Conservation (phyloP, 805 yeast genomes). For the Kluyveromyces starmeri region DNA sequence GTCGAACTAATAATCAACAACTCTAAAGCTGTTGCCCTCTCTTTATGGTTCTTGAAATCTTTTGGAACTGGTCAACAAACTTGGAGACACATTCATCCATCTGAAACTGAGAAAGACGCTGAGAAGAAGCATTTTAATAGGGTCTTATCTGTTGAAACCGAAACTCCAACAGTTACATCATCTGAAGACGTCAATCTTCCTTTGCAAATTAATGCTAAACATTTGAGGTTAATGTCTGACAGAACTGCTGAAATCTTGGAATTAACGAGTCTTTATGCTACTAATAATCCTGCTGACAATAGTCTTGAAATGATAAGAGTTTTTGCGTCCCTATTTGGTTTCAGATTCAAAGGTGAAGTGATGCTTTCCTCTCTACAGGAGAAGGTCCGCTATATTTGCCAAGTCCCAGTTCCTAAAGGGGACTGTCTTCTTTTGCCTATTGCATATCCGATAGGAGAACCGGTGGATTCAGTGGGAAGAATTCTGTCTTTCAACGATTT, state of each 20-base stretch:
- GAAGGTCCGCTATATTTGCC: conserved; percentile 19
- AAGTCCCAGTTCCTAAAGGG: conserved; percentile 10
- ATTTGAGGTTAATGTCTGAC: conserved; percentile 51
- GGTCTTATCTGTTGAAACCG: conserved; percentile 7
- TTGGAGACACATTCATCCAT: neutral
- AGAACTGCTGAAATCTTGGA: conserved; percentile 63
- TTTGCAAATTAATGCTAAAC: conserved; percentile 38
- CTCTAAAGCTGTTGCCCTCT: conserved; percentile 4
- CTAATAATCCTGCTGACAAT: conserved; percentile 23
- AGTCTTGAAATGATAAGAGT: conserved; percentile 29
- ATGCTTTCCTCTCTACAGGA: conserved; percentile 25
- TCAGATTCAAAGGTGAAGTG: conserved; percentile 65
- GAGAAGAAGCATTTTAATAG: conserved; percentile 18
- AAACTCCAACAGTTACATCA: conserved; percentile 5
- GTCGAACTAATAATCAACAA: conserved; percentile 7
- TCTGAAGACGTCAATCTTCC: conserved; percentile 13
- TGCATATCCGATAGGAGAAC: conserved; percentile 21
- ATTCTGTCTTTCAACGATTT: conserved; percentile 25
- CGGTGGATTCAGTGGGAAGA: neutral
- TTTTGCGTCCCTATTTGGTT: conserved; percentile 29
- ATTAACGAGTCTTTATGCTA: conserved; percentile 39
- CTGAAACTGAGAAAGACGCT: conserved; percentile 12
- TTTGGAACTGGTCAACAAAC: conserved; percentile 15
- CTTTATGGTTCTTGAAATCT: conserved; percentile 12
- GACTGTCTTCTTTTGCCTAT: conserved; percentile 21